phyloP scores from a whole-genome alignment of 2,329 filamentous ascomycete genomes.

The Colletotrichum spinosum region DNA sequence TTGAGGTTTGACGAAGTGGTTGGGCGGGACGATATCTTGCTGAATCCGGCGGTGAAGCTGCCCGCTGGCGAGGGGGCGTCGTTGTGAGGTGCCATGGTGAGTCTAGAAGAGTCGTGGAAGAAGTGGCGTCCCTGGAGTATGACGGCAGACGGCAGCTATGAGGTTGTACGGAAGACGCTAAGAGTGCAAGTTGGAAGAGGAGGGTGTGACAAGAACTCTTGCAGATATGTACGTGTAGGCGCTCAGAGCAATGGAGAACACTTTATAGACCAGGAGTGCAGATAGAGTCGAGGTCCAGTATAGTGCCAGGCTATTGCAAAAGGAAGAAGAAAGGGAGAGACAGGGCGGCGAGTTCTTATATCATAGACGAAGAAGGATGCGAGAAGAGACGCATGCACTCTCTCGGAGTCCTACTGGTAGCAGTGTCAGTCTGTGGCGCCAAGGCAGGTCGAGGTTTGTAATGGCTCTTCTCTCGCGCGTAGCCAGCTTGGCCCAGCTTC shows the following conservation, averaged over 20 bases:
- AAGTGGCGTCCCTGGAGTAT: background rate
- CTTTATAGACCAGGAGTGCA: no score
- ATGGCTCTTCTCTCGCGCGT: no score
- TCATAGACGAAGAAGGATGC: background rate
- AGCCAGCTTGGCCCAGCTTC: no score
- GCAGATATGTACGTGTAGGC: no score
- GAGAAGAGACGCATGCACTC: no score
- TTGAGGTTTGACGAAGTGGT: constrained; percentile 46
- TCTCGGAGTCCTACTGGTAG: background rate
- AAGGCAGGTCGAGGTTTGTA: no score
- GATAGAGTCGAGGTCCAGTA: no score
- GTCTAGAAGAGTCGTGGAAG: background rate
- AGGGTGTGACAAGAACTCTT: constrained; percentile 4
- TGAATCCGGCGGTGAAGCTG: constrained; percentile 57
- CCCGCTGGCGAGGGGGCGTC: constrained; percentile 59
- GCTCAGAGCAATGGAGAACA: no score
- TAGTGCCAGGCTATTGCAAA: no score
- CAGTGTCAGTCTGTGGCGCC: background rate
- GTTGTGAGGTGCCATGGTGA: constrained; percentile 59
- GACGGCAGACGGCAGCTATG: constrained; percentile 18
- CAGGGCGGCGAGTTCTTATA: constrained; percentile 15
- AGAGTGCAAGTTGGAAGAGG: background rate
- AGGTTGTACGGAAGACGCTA: constrained; percentile 2
- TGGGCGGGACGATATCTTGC: constrained; percentile 49
- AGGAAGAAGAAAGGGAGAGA: no score